phyloP scores from a whole-genome alignment of 768 basidiomycete species.

The Xerocomellus chrysenteron region DNA sequence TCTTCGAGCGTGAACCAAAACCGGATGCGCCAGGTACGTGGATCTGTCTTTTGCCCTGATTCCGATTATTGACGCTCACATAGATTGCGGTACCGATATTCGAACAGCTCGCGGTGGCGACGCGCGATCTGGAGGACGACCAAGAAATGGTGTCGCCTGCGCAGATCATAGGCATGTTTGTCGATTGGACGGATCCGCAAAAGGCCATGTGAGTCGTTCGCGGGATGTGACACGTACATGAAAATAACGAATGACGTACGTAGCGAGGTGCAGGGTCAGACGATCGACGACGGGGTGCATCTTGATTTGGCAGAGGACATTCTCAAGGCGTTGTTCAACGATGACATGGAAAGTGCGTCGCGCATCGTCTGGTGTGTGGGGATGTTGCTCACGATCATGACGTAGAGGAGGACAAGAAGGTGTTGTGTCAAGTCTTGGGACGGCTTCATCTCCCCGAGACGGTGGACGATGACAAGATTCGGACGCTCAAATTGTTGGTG shows the following conservation, averaged over 20 bases:
- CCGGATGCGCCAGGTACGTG: slow-evolving; percentile 53
- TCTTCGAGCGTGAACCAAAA: slow-evolving; percentile 74
- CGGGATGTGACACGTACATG: background rate
- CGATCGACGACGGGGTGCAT: slow-evolving; percentile 45
- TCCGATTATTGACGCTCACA: background rate
- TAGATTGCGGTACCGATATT: slow-evolving; percentile 75
- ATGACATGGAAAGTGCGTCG: slow-evolving; percentile 52
- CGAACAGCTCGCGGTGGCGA: slow-evolving; percentile 54
- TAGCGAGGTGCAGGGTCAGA: slow-evolving; percentile 43
- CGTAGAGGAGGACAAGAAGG: slow-evolving; percentile 61
- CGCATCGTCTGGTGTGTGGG: background rate
- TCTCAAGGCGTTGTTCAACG: slow-evolving; percentile 46
- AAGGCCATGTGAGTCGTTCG: slow-evolving; percentile 55
- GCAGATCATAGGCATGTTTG: slow-evolving; percentile 75
- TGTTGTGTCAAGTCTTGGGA: slow-evolving; percentile 59
- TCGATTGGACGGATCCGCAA: slow-evolving; percentile 87
- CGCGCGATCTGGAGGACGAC: slow-evolving; percentile 66
- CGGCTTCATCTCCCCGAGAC: slow-evolving; percentile 68
- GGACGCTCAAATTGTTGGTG: slow-evolving; percentile 59
- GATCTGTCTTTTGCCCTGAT: background rate
- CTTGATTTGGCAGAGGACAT: slow-evolving; percentile 56
- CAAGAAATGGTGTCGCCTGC: slow-evolving; percentile 71
- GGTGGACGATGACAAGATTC: slow-evolving; percentile 68
- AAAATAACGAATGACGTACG: background rate
- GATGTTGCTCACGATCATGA: background rate